Conservation (phyloP, 2,329 filamentous ascomycete genomes). For the Zasmidium angulare region DNA sequence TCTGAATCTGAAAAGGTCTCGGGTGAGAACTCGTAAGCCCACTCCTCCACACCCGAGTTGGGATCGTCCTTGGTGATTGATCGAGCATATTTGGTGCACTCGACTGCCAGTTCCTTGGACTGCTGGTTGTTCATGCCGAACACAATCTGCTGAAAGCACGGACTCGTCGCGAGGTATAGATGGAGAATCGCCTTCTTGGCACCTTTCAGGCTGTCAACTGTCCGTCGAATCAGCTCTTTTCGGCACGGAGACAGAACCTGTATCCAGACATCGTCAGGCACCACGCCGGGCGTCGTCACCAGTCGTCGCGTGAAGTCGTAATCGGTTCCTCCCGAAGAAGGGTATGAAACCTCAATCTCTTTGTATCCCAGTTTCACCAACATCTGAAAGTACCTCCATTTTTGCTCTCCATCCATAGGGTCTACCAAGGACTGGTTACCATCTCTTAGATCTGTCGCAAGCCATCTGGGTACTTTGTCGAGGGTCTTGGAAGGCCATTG, state of each 20-base stretch:
- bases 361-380: constrained; percentile 90
- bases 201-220: constrained; percentile 83
- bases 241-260: constrained; percentile 92
- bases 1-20: constrained; percentile 90
- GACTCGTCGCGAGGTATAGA: constrained; percentile 93
- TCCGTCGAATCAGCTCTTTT: constrained; percentile 83
- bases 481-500: constrained; percentile 84
- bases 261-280: constrained; percentile 86
- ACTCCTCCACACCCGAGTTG: constrained; percentile 57
- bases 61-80: constrained; percentile 84
- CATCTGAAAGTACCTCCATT: constrained; percentile 95
- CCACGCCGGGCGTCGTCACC: constrained; percentile 77
- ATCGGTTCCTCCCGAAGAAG: constrained; percentile 90
- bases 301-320: constrained; percentile 91
- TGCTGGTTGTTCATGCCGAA: constrained; percentile 85
- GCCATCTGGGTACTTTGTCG: constrained; percentile 84
- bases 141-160: constrained; percentile 89
- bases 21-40: constrained; percentile 81
- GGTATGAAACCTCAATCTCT: constrained; percentile 96
- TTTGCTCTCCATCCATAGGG: constrained; percentile 95
- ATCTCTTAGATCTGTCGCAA: constrained; percentile 84
- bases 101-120: constrained; percentile 76
- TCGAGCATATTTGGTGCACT: constrained; percentile 81
- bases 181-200: constrained; percentile 93
- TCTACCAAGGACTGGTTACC: constrained; percentile 92